Evolutionary conservation across 306 rosid species (phyloP).

Genomic region (Quercus aquifolioides): DNA sequence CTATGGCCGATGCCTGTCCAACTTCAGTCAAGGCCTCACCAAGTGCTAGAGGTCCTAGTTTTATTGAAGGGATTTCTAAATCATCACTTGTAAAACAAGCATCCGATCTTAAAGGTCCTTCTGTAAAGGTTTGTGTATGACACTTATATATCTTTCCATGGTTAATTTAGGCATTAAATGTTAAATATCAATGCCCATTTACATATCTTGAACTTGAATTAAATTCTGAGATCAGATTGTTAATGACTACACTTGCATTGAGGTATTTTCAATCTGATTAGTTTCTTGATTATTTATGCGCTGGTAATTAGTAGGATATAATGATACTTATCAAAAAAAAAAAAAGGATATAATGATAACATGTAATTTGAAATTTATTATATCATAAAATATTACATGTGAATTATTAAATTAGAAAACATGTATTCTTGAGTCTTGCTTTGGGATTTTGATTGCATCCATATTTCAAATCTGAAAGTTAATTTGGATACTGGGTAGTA

Average conservation of each 20-base stretch:
- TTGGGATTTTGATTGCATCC: background rate
- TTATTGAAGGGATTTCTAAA: conserved; percentile 92
- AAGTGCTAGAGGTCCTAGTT: conserved; percentile 66
- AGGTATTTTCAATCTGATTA: background rate
- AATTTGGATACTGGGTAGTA: background rate
- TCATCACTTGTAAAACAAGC: conserved; percentile 84
- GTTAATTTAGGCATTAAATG: background rate
- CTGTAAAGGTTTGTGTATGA: conserved; percentile 72
- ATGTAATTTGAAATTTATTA: background rate
- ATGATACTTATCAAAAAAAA: too few species aligned
- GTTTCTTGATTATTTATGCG: background rate
- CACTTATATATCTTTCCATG: conserved; percentile 2
- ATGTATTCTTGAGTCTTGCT: background rate
- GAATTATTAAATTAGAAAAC: background rate
- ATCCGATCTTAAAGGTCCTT: conserved; percentile 83
- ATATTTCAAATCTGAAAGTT: background rate
- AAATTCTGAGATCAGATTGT: background rate
- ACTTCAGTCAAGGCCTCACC: conserved; percentile 54
- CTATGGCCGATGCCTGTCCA: conserved; percentile 89
- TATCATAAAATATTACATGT: background rate
- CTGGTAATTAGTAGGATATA: background rate
- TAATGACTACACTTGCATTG: background rate
- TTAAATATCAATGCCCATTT: background rate
- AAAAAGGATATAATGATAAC: background rate
- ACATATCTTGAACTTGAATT: background rate